Percentiles rank a stretch among this genome's conserved stretches.
These are phyloP conservation scores for Aureobasidium vineae DNA, from an alignment of 2,329 filamentous ascomycete genomes.

Conservation along the genomic window DNA sequence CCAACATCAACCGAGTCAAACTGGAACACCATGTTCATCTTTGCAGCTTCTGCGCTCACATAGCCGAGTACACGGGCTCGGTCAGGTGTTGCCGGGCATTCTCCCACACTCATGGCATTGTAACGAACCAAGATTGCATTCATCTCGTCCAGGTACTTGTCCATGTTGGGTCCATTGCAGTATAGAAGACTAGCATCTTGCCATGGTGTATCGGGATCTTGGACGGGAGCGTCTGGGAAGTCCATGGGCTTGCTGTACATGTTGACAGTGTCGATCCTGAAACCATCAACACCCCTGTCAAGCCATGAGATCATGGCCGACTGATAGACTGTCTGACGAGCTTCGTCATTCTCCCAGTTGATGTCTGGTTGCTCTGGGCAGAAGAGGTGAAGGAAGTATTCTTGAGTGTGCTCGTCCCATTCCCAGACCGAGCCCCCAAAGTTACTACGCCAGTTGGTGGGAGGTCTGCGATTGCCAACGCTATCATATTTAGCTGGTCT, in stretches of 20 bases:
- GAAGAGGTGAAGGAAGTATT: slow-evolving; percentile 78
- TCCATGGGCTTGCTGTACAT: slow-evolving; percentile 30
- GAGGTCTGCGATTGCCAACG: slow-evolving; percentile 62
- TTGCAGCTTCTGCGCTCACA: slow-evolving; percentile 53
- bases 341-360: slow-evolving; percentile 76
- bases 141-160: slow-evolving; percentile 51
- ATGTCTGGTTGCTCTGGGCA: slow-evolving; percentile 75
- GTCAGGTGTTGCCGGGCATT: slow-evolving; percentile 49
- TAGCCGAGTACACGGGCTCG: slow-evolving; percentile 50
- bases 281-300: slow-evolving; percentile 59
- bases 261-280: slow-evolving; percentile 38
- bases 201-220: slow-evolving; percentile 22
- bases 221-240: slow-evolving; percentile 30
- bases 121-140: slow-evolving; percentile 47
- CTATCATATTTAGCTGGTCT: slow-evolving; percentile 43
- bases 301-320: slow-evolving; percentile 65
- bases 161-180: slow-evolving; percentile 41
- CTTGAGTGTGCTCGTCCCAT: slow-evolving; percentile 67
- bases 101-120: slow-evolving; percentile 51
- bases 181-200: slow-evolving; percentile 30
- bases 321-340: slow-evolving; percentile 67
- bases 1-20: slow-evolving; percentile 56
- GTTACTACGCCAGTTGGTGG: slow-evolving; percentile 71
- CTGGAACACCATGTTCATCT: slow-evolving; percentile 61
- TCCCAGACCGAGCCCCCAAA: slow-evolving; percentile 61